Conservation (phyloP, 805 yeast species). For the Lipomyces orientalis region DNA sequence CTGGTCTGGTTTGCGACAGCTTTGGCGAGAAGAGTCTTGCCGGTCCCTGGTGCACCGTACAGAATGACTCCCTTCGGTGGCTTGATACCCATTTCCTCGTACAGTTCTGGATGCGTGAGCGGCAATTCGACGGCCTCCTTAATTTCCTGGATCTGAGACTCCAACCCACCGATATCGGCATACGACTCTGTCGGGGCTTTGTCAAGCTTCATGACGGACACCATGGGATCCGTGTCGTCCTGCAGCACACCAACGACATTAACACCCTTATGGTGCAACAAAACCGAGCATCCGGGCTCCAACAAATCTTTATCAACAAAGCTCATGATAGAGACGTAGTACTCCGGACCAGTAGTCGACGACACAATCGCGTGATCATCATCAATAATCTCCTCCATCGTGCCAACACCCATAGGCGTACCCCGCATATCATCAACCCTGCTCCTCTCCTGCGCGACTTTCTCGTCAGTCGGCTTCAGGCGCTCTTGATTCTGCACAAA, state of each 20-base stretch:
- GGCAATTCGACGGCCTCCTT: constrained; percentile 97
- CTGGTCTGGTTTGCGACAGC: constrained; percentile 98
- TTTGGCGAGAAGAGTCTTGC: constrained; percentile 91
- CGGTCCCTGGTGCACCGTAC: constrained; percentile 98
- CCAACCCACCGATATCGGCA: constrained; percentile 97
- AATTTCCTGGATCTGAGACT: constrained; percentile 94
- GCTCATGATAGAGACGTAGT: constrained; percentile 92
- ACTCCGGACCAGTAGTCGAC: constrained; percentile 94
- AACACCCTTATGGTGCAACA: constrained; percentile 93
- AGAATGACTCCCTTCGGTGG: constrained; percentile 98
- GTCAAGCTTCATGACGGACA: constrained; percentile 95
- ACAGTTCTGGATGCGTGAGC: constrained; percentile 92
- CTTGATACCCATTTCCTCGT: constrained; percentile 98
- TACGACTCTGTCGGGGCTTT: constrained; percentile 97
- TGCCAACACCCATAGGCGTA: constrained; percentile 94
- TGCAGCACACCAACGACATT: constrained; percentile 97
- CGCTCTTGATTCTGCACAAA: constrained; percentile 94
- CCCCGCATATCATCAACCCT: constrained; percentile 96
- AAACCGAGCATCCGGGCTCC: constrained; percentile 96
- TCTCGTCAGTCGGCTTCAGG: constrained; percentile 93
- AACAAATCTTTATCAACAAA: constrained; percentile 95
- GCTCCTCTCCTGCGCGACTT: constrained; percentile 93
- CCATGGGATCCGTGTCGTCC: constrained; percentile 98
- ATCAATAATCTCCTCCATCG: constrained; percentile 94
- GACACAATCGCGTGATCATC: constrained; percentile 99